Conservation (phyloP, 495 filamentous ascomycete species). For the Chaetomidium leptoderma region DNA sequence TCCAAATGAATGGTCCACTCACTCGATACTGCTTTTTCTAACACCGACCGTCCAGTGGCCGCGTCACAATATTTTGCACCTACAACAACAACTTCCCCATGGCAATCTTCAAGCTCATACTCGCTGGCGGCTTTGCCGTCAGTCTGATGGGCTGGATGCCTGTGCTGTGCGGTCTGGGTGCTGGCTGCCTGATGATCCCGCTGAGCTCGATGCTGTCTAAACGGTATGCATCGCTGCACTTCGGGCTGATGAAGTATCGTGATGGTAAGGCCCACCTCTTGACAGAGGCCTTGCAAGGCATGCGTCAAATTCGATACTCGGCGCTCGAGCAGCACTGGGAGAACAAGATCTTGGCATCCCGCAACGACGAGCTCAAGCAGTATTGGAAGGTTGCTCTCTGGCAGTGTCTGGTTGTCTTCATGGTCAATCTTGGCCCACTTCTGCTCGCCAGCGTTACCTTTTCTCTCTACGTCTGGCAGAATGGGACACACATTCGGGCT, state of each 20-base stretch:
- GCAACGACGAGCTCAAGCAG: conserved; percentile 56
- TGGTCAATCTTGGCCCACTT: conserved; percentile 61
- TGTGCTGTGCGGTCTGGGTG: conserved; percentile 55
- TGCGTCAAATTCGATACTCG: conserved; percentile 73
- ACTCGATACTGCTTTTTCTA: background rate
- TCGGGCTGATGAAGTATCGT: conserved; percentile 62
- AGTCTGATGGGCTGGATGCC: conserved; percentile 62
- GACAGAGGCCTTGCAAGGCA: conserved; percentile 67
- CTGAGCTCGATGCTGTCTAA: conserved; percentile 56
- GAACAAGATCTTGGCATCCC: conserved; percentile 53
- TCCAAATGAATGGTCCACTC: background rate
- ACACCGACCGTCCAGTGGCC: conserved; percentile 31
- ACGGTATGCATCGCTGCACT: conserved; percentile 53
- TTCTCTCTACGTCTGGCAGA: conserved; percentile 50
- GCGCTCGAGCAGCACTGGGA: conserved; percentile 67
- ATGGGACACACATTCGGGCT: conserved; percentile 21
- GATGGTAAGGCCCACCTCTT: conserved; percentile 64
- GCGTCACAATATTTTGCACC: conserved; percentile 58
- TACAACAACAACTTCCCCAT: conserved; percentile 56
- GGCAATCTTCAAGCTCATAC: conserved; percentile 47
- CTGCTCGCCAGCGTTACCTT: conserved; percentile 60
- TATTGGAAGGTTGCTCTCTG: conserved; percentile 55
- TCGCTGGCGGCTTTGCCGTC: conserved; percentile 55
- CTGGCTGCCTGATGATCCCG: conserved; percentile 53
- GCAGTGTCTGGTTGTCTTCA: conserved; percentile 45